phyloP scores from a whole-genome alignment of 805 yeast species.

The Kodamaea fukazawae region DNA sequence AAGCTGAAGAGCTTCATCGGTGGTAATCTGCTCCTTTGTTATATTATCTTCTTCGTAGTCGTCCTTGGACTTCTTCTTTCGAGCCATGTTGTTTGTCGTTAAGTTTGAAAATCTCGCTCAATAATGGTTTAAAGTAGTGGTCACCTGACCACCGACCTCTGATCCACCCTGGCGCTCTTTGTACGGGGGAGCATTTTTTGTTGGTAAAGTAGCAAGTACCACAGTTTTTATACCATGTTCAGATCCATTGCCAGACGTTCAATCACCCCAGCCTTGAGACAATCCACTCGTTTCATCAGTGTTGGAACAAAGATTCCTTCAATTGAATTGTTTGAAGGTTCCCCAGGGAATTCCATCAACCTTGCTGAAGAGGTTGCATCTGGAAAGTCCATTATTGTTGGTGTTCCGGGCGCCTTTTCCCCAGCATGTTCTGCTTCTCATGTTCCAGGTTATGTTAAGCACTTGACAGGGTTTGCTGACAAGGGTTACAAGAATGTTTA shows the following conservation, averaged over 20 bases:
- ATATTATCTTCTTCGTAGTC: slow-evolving; percentile 42
- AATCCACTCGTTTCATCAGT: slow-evolving; percentile 11
- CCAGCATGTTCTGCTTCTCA: slow-evolving; percentile 74
- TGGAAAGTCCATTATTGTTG: slow-evolving; percentile 37
- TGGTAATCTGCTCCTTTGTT: slow-evolving; percentile 41
- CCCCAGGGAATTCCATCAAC: slow-evolving; percentile 63
- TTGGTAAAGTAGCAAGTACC: background rate
- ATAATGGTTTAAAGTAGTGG: no score
- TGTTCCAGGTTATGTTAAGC: slow-evolving; percentile 68
- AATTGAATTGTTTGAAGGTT: slow-evolving; percentile 51
- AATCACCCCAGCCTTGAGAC: slow-evolving; percentile 1
- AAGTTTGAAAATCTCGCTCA: background rate
- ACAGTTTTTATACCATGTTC: slow-evolving; percentile 1
- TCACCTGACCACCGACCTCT: no score
- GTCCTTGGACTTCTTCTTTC: slow-evolving; percentile 9
- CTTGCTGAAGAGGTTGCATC: slow-evolving; percentile 45
- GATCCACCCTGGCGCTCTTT: no score
- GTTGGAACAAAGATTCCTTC: slow-evolving; percentile 66
- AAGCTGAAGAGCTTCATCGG: slow-evolving; percentile 51
- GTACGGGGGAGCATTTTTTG: no score
- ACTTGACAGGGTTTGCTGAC: slow-evolving; percentile 49
- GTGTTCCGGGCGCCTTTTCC: slow-evolving; percentile 67
- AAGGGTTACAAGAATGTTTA: slow-evolving; percentile 66
- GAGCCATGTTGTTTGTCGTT: slow-evolving; percentile 6
- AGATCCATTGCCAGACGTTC: slow-evolving; percentile 7